Base-by-base conservation (phyloP, 2,329 filamentous ascomycete species). In the Penicillium freii region DNA sequence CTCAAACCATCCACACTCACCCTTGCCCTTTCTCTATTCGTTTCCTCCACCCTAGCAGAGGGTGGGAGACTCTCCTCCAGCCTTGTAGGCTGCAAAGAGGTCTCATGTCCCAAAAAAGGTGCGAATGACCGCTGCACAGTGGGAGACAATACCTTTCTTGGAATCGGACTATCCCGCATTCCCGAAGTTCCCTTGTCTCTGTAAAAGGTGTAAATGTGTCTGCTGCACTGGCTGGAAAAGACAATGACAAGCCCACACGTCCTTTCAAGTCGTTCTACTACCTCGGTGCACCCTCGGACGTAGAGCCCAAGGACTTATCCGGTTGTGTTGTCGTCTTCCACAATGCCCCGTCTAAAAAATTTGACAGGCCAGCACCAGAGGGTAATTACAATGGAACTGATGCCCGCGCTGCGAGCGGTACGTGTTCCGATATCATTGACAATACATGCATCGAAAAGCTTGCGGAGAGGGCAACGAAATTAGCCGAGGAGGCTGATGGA, bases 151-250 rank as follows among this genome's bases (percentile, higher is more conserved):
- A 29, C 13, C 13, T 46, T 38, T 31, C 31, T 47, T 19, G 42
- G 51, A 2, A 29, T 53, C 13, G 33, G 51, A 21, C 23, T 33
- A 33, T 52, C 49, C 19, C 40, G 27, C 31, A 34, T 52, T 17
- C 29, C 40, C 5, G 38, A 43, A 2, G 50, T 36, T 9, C 29
- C 39, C 3, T 29, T 29, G 7, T 15, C 40, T 7, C 40, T 52
- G 6, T 51, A 6, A 51, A 51, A 31, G 49, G 29, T 5, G 49
- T 51, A 31, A 52, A 45, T 11, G 50, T 52, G 15, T 52, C 50
- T 11, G 29, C 21, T 21, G 11, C 15, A 1, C 3, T 45, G 21
- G 50, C n/a, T n/a, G 39, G 39, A 10, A 45, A 51, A 10, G 29
- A 43, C 15, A 51, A 51, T 33, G 49, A 44, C 31, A 44, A 52